A percentile compares a stretch with the other conserved stretches of the same genome.
phyloP scores from a whole-genome alignment of 768 basidiomycete species.

The Crassisporium funariophilum region DNA sequence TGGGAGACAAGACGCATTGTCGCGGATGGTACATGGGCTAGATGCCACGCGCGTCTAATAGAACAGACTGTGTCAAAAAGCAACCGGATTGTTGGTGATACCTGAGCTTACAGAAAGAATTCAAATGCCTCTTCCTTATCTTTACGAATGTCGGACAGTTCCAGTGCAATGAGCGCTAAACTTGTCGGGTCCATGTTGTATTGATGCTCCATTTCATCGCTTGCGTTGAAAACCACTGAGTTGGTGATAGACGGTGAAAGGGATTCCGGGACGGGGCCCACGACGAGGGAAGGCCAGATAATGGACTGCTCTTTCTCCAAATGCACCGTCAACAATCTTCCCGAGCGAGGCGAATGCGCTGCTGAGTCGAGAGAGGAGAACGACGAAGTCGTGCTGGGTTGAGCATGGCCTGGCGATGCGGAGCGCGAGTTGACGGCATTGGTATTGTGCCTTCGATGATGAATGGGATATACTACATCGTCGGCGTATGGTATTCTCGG shows the following conservation, averaged over 20 bases:
- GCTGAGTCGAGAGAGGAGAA: slow-evolving; percentile 75
- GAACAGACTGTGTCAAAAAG: slow-evolving; percentile 3
- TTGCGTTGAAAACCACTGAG: slow-evolving; percentile 53
- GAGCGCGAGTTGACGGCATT: slow-evolving; percentile 45
- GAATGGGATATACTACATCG: slow-evolving; percentile 39
- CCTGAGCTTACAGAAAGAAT: slow-evolving; percentile 65
- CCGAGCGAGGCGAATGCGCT: slow-evolving; percentile 55
- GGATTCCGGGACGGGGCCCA: slow-evolving; percentile 70
- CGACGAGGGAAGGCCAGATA: slow-evolving; percentile 82
- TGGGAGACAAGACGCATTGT: slow-evolving; percentile 77
- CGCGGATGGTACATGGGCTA: slow-evolving; percentile 71
- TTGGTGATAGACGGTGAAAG: slow-evolving; percentile 54
- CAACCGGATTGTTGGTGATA: not conserved
- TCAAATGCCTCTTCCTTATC: slow-evolving; percentile 81
- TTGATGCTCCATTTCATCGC: slow-evolving; percentile 55
- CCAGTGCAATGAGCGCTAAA: slow-evolving; percentile 68
- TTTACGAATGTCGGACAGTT: slow-evolving; percentile 73
- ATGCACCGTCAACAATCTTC: slow-evolving; percentile 76
- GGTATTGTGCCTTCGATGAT: slow-evolving; percentile 29
- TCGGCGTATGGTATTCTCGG: slow-evolving; percentile 63
- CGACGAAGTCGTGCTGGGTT: slow-evolving; percentile 66
- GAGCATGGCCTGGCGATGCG: slow-evolving; percentile 56
- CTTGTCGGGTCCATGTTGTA: slow-evolving; percentile 91
- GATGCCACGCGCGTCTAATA: slow-evolving; percentile 78
- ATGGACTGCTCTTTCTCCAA: slow-evolving; percentile 78